Conservation (phyloP, 331 rosid genomes). For the Ulmus americana region DNA sequence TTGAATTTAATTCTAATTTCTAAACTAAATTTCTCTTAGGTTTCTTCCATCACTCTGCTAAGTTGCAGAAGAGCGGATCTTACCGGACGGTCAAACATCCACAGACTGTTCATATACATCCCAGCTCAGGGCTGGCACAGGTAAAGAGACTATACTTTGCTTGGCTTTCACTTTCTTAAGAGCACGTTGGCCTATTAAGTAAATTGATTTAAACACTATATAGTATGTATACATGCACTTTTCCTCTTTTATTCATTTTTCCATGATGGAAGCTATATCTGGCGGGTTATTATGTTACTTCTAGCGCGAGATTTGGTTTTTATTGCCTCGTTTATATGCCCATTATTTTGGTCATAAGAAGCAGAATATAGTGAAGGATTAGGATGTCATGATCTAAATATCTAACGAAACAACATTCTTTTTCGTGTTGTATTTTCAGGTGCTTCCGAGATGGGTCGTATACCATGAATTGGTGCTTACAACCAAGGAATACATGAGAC, state of each 20-base stretch:
- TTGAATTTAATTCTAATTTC: conserved; percentile 17
- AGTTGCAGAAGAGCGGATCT: conserved; percentile 76
- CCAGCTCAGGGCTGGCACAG: conserved; percentile 87
- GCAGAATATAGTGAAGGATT: background rate
- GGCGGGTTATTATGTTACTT: too few species aligned
- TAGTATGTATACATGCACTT: background rate
- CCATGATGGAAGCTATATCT: background rate
- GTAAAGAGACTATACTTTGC: conserved; percentile 26
- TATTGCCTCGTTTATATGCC: too few species aligned
- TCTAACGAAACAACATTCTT: background rate
- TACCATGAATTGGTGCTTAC: conserved; percentile 92
- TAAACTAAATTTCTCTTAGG: conserved; percentile 40
- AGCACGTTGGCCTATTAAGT: background rate
- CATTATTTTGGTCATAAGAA: background rate
- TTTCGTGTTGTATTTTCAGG: conserved; percentile 29
- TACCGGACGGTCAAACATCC: conserved; percentile 74
- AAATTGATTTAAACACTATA: background rate
- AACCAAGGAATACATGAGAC: conserved; percentile 92
- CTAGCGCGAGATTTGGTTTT: too few species aligned
- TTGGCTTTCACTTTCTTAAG: background rate
- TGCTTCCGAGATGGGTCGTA: conserved; percentile 86
- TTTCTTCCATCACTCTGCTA: conserved; percentile 75
- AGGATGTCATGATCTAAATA: background rate
- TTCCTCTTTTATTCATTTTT: background rate
- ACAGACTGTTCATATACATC: conserved; percentile 89